Evolutionary conservation across 1,284 basidiomycete species (phyloP), one percentile per base, ranked within the genome.

Genomic region (Ganoderma lingzhi): DNA sequence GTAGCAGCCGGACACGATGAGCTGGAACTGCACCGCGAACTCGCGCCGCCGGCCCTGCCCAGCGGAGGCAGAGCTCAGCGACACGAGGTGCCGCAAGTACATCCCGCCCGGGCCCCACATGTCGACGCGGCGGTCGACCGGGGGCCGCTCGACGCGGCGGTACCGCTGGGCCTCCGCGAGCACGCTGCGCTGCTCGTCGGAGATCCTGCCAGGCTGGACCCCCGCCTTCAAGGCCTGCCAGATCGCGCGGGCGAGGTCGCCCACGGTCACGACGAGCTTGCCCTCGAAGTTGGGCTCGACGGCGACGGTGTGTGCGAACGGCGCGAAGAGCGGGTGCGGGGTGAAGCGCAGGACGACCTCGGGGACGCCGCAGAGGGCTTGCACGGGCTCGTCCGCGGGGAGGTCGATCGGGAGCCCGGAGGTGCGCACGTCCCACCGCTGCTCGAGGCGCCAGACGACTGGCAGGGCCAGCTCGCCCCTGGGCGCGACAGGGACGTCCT

Each of bases 1-100:
- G 28, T 28, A 35, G 53, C 44, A 35, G 53, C 44, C 44, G 3
- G 3, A 32, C 53, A 55, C 14, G 53, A 56, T 30, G 53, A 56
- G 53, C 53, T 56, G 30, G 53, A 30, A 56, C 14, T 56, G 53
- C 4, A 35, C 53, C 30, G 53, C 28, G 53, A 56, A 56, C 53
- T 17, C 53, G 30, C 32, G 53, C 23, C 48, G 48, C 30, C 5
- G 53, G 53, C 53, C 53, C 15, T 56, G 28, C 15, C 14, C 30
- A 3, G 51, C 12, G 28, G 28, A 1, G 15, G 6, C 45, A 6
- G 45, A 48, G 48, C 23, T 51, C 53, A 56, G 30, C 14, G 28
- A 56, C 53, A 32, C 53, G 2, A 56, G 53, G 17, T 56, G 53
- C 6, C 53, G 28, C 15, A 56, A 17, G 30, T 17, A 32, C 53